phyloP scores from a whole-genome alignment of 192 early-diverging fungal species.

The Backusella liffmaniae region DNA sequence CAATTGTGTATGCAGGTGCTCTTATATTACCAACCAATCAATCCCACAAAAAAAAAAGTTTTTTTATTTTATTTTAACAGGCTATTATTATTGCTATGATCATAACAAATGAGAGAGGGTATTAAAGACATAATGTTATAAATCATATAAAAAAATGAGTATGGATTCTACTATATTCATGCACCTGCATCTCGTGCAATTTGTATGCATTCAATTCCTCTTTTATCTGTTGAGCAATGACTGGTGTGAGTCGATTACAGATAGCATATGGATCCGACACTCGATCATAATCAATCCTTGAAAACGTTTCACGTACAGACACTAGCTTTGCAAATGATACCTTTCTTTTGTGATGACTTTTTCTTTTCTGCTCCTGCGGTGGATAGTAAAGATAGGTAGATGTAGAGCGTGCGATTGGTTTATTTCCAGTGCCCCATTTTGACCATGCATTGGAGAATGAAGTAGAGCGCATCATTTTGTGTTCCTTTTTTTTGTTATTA shows the following conservation, averaged over 20 bases:
- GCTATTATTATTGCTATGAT: background rate
- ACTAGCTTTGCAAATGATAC: slow-evolving; percentile 9
- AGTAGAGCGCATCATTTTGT: background rate
- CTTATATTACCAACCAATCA: background rate
- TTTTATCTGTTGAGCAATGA: slow-evolving; percentile 83
- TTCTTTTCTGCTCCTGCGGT: background rate
- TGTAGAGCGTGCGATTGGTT: background rate
- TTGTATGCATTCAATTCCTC: slow-evolving; percentile 95
- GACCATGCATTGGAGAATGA: slow-evolving; percentile 5
- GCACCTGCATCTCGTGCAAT: slow-evolving; percentile 87
- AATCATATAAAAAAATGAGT: slow-evolving; percentile 69
- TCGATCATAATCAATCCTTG: slow-evolving; percentile 13
- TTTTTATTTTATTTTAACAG: background rate
- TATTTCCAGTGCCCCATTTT: background rate
- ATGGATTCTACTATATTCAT: slow-evolving; percentile 68
- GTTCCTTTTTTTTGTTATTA: background rate
- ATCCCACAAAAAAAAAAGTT: no score
- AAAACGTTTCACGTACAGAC: slow-evolving; percentile 10
- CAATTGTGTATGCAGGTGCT: background rate
- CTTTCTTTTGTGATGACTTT: background rate
- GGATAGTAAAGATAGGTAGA: background rate
- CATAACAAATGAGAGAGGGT: background rate
- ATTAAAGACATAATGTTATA: background rate
- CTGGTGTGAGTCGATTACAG: slow-evolving; percentile 58
- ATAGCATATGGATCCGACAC: slow-evolving; percentile 11